Base-by-base conservation (phyloP, 2,329 filamentous ascomycete species). In the Xylogone sp. region DNA sequence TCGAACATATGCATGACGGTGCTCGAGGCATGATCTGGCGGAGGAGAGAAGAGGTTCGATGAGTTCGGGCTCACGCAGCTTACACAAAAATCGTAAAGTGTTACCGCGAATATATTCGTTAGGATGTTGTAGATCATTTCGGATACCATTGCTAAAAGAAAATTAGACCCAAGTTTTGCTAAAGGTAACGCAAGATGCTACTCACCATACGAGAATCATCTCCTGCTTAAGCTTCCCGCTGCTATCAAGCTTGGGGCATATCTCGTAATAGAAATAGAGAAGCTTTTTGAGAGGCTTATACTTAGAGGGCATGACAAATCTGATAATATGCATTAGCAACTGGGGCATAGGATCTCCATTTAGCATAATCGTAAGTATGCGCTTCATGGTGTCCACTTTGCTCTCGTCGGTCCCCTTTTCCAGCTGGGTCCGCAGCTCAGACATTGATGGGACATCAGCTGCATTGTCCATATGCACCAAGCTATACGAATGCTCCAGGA, bases 41-140 rank as follows among this genome's bases (percentile, higher is more conserved):
- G 94, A 95, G 42, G 93, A 95, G 43, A 99, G 84, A 50, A 97
- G 83, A 46, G 94, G 94, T 72, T 99, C 94, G 61, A 99, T 92
- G 57, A 99, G 84, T 74, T 99, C 94, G 48, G 93, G 82, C 71
- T 99, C 94, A 60, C 92, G 87, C 56, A 99, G 81, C 76, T 99
- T 99, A 79, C 88, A 94, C 54, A 99, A 83, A 75, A 97, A 99
- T 65, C 94, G 90, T 56, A 99, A 78, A n/a, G 94, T 99, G 69
- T 97, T 97, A 68, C 94, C 94, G 60, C 94, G 86, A 60, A 99
- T 92, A 73, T 96, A 99, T 78, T 99, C 94, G 77, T 99, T 97
- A 52, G 94, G 86, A 65, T 97, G 93, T 69, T 97, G 93, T 55
- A 99, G 79, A 68, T 99, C 94, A 71, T 97, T 96, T 66, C 93